A percentile compares a stretch with the other conserved stretches of the same genome.
Evolutionary conservation across 1,284 basidiomycete species (phyloP).

Genomic region (Golubevia sp.): DNA sequence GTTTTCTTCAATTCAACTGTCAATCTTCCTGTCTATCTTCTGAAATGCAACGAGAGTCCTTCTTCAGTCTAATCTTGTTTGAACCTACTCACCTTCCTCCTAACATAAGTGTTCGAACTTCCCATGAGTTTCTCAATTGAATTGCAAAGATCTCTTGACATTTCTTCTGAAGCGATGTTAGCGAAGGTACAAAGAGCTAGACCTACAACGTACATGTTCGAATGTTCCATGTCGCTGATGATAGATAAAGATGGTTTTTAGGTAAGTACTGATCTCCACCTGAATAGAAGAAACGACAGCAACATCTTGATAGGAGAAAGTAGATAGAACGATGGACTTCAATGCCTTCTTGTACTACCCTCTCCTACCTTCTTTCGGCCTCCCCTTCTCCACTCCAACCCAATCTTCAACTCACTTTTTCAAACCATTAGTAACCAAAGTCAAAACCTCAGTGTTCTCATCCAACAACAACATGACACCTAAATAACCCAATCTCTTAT

Average conservation of each 20-base stretch:
- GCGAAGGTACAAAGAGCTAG: conserved; percentile 97
- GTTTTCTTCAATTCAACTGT: too few species aligned
- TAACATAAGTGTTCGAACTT: conserved; percentile 58
- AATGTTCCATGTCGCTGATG: conserved; percentile 97
- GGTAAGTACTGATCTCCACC: too few species aligned
- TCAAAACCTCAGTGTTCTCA: conserved; percentile 97
- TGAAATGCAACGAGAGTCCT: too few species aligned
- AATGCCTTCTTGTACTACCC: too few species aligned
- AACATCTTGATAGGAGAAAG: background rate
- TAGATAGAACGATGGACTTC: background rate
- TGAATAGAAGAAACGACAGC: background rate
- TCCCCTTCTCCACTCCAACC: background rate
- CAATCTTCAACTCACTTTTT: conserved; percentile 78
- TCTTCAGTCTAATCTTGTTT: too few species aligned
- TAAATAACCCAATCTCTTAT: conserved; percentile 94
- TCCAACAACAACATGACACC: conserved; percentile 98
- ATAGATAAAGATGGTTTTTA: background rate
- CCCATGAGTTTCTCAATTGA: conserved; percentile 57
- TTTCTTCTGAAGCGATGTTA: conserved; percentile 89
- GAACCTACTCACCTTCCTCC: conserved; percentile 35
- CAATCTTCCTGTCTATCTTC: too few species aligned
- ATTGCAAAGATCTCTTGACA: conserved; percentile 56
- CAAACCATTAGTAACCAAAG: conserved; percentile 94
- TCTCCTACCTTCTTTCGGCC: too few species aligned
- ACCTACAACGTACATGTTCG: conserved; percentile 98